Base-by-base conservation (phyloP, 306 rosid genomes). In the Cucurbita argyrosperma region DNA sequence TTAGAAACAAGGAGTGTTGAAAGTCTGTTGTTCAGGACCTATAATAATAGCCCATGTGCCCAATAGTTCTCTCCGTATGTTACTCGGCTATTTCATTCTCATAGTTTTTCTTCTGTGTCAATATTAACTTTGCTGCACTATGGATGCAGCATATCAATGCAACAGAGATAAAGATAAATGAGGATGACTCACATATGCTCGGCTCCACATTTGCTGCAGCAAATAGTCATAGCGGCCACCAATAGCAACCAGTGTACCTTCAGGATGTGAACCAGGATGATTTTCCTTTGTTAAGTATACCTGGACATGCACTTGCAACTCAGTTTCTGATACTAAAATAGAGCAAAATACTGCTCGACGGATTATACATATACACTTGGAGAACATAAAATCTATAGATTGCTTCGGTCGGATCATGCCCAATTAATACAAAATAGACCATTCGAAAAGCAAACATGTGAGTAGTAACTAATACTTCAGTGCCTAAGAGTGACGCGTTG, bases 141-240 rank as follows among this genome's bases (percentile, higher is more conserved):
- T 72, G 30, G 54, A 65, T 49, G 61, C 19, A 54, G 57, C 19
- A 59, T 13, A 76, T 18, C 47, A 60, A 73, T 77, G 19, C 39
- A 80, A 46, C 21, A 84, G 53, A 37, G 72, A 61, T 51, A 74
- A 63, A 10, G 55, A 62, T 76, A 57, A 66, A 52, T 50, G 62
- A 72, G 55, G 38, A 65, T 45, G 81, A 80, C 96, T 72, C 82
- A 92, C 98, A 80, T 80, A 79, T 78, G 88, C 85, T 61, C 45
- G 84, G 77, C 81, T 82, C 96, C 93, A 86, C 84, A 86, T 79
- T 76, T 86, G 90, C 71, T 85, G 91, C 77, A 92, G 88, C 84
- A 90, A 78, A 82, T 83, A 83, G 83, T 92, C 93, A 82, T 92
- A 88, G 83, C 96, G 87, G 72, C 98, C 98, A 23, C 96, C 98